Base-by-base conservation (phyloP, 2,329 filamentous ascomycete genomes). In the Fusarium bulbicola region DNA sequence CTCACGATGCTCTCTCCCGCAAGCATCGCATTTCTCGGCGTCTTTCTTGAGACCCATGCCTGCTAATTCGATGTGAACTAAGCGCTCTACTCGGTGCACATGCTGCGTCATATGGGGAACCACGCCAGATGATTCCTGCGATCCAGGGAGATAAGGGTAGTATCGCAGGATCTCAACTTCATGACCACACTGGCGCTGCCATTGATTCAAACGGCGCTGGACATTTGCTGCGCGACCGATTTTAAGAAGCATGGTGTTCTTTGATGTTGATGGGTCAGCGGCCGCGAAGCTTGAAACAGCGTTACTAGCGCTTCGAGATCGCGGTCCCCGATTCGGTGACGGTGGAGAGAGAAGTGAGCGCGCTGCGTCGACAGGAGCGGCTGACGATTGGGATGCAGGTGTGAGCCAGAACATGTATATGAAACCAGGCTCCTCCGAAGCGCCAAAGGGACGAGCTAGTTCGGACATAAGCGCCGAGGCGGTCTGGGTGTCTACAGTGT, bases 351-450 rank as follows among this genome's bases (percentile, higher is more conserved):
- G 86, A 54, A 93, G 84, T 16, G 89, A 87, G 14, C 89, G 86
- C 26, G 89, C 88, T 47, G 90, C 85, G 71, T 90, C 91, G 40
- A 85, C 85, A 0, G 91, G 86, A 0, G 89, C 86, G 1, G 88
- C 42, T 4, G 56, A 54, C 16, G 68, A 81, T 13, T 89, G 83
- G 5, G 86, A 87, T 11, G 76, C 74, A 37, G 94, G 91, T 0
- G 94, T 98, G 28, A 98, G 87, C 95, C 95, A 98, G 86, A 98
- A 99, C 82, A 99, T 97, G 87, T 99, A 99, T 75, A 99, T 98
- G 84, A 96, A 99, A 42, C 96, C 96, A 18, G 92, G 86, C 75
- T 97, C 93, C 28, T 89, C 85, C 1, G 94, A 95, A 50, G 95
- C 89, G 3, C 80, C 78, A 40, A 79, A 80, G 86, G 94, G 85